These are phyloP conservation scores for Pleurotus giganteus DNA, from an alignment of 768 basidiomycete genomes.

Conservation along the genomic window DNA sequence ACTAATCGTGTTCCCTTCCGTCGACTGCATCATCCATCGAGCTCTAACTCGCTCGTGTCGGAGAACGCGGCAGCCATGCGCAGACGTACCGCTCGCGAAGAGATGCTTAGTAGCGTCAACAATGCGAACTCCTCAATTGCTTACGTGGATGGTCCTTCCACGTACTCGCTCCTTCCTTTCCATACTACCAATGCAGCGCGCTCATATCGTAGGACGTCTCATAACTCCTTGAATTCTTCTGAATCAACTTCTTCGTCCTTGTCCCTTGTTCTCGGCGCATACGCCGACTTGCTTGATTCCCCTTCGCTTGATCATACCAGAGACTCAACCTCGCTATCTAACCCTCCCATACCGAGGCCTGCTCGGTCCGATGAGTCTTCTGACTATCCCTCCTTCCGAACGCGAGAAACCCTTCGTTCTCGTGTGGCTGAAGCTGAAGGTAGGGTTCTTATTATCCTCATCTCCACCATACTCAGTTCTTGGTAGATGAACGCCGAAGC, in stretches of 20 bases:
- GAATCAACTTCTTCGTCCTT: background rate
- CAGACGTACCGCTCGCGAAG: slow-evolving; percentile 33
- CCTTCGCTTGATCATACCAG: background rate
- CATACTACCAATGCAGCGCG: background rate
- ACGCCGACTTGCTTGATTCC: background rate
- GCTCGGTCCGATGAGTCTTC: background rate
- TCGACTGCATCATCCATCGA: slow-evolving; percentile 19
- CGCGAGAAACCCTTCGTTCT: background rate
- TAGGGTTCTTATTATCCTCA: background rate
- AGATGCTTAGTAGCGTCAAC: slow-evolving; percentile 24
- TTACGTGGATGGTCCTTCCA: background rate
- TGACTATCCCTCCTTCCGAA: background rate
- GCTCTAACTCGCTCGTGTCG: slow-evolving; percentile 38
- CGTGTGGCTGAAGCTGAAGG: background rate
- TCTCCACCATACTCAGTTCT: background rate
- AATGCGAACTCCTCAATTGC: background rate
- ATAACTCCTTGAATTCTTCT: background rate
- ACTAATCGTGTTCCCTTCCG: slow-evolving; percentile 15
- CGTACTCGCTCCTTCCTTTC: background rate
- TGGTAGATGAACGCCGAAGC: background rate
- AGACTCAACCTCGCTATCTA: slow-evolving; percentile 8
- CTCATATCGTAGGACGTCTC: background rate
- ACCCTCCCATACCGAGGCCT: background rate
- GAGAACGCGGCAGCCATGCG: slow-evolving; percentile 45
- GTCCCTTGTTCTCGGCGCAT: background rate